Base-by-base conservation (phyloP, 768 basidiomycete species). In the Vararia minispora region DNA sequence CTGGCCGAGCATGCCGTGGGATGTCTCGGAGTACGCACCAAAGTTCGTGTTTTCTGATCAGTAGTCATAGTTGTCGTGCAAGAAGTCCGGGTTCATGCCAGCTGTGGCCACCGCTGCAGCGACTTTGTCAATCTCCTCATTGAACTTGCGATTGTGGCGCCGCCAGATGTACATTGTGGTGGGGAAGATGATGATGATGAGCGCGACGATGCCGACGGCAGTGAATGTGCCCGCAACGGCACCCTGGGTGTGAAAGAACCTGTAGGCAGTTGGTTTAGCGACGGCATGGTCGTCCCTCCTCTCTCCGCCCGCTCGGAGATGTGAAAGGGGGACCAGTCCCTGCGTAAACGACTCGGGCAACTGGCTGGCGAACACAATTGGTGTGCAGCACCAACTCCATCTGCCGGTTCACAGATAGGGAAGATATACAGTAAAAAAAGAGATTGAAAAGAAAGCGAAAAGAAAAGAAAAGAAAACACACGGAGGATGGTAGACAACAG, bases 161-260 rank as follows among this genome's bases (percentile, higher is more conserved):
- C 80, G 71, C 5, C 79, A 74, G 47, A 80, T 45, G 42, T 58
- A 55, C 39, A 68, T 72, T 26, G 69, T 65, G 30, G 61, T 63
- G 42, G n/a, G n/a, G n/a, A n/a, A n/a, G n/a, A 83, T 52, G 51
- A 71, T 7, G 48, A 81, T 41, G 8, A 58, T 74, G 30, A 72
- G 43, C 13, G 52, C 72, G 35, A 80, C 54, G 22, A 84, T 50
- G 10, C 81, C 80, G 7, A 79, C 78, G 30, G 74, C 78, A 14
- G 72, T 60, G 59, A 83, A 84, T 0, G 74, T 72, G 10, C 77
- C 81, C 3, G 76, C 76, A 0, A 85, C 76, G 0, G 79, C 82
- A 14, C 71, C 76, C 12, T 58, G 81, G 62, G 84, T 84, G 32
- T 63, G 42, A 54, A 83, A 79, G 61, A 83, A 83, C 27, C 80